These are phyloP conservation scores for Neonothopanus nambi DNA, from an alignment of 1,284 basidiomycete species.

Conservation along the genomic window DNA sequence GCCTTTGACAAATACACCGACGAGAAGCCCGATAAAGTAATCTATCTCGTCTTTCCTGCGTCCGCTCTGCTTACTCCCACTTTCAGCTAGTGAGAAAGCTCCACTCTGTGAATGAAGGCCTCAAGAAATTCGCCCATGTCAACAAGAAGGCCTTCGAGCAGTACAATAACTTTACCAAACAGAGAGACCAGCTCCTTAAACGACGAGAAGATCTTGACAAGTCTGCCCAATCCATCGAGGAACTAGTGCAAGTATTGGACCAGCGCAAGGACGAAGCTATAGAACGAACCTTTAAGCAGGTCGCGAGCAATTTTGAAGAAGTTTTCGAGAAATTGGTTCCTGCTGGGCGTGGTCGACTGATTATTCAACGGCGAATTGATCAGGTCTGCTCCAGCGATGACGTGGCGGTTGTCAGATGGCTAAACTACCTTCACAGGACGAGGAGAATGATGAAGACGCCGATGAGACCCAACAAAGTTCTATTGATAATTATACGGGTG, in stretches of 20 bases:
- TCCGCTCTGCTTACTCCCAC: constrained; percentile 2
- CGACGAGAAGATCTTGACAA: constrained; percentile 90
- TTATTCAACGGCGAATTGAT: constrained; percentile 90
- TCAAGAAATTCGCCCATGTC: constrained; percentile 97
- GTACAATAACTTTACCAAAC: constrained; percentile 97
- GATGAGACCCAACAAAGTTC: constrained; percentile 72
- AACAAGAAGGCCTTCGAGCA: constrained; percentile 99
- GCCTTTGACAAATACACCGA: constrained; percentile 94
- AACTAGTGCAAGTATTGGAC: constrained; percentile 94
- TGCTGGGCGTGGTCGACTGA: constrained; percentile 85
- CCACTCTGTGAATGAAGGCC: constrained; percentile 85
- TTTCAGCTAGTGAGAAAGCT: constrained; percentile 85
- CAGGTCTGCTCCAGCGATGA: constrained; percentile 53
- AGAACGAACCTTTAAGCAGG: constrained; percentile 97
- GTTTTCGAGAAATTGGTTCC: constrained; percentile 98
- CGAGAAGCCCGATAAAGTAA: constrained; percentile 79
- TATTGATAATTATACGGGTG: constrained; percentile 95
- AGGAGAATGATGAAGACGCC: constrained; percentile 59
- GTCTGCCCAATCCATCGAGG: constrained; percentile 87
- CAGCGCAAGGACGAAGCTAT: constrained; percentile 98
- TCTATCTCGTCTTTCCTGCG: constrained; percentile 24
- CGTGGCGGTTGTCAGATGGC: constrained; percentile 6
- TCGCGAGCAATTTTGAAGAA: constrained; percentile 94
- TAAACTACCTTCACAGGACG: constrained; percentile 53
- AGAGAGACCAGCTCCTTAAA: constrained; percentile 87